Base-by-base conservation (phyloP, 2,329 filamentous ascomycete species). In the Colletotrichum euphorbiae region DNA sequence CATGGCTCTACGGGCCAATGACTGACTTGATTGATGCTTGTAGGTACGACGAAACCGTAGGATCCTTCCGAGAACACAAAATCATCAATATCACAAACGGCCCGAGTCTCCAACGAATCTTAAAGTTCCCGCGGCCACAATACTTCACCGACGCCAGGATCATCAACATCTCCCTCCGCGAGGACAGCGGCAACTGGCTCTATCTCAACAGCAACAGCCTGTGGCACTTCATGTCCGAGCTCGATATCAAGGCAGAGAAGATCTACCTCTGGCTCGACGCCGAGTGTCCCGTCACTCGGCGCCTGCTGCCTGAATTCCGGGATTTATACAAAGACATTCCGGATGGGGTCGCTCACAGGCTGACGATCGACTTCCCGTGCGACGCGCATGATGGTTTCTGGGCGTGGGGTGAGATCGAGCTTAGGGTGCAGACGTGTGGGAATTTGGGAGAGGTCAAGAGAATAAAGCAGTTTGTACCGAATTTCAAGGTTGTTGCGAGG, bases 241-340 rank as follows among this genome's bases (percentile, higher is more conserved):
- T 4, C 1, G 33, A 55, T 2, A 55, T 61, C 9, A 19, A 31
- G 21, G 31, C 48, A 1, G 42, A 43, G n/a, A 43, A 51, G 4
- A 31, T 70, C 4, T 64, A 62, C 59, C 55, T 71, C 24, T 71
- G 69, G 69, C 67, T 71, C 40, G 69, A 71, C 50, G 69, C 67
- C 62, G 61, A 69, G 48, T 66, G 64, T 9, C 69, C 69, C 13
- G 40, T 70, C 38, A 65, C 67, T 0, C 67, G 69, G 7, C 69
- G 69, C 24, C 56, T 71, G 43, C 62, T 71, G 58, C 45, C 67
- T 54, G 67, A 71, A 51, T 70, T 61, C 42, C 69, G 69, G 31
- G 67, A 60, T 9, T 38, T 71, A n/a, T 64, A 51, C 40, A 40
- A 13, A 11, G 4, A 4, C 33, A 8, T 70, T 1, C 69, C 62